Evolutionary conservation across 345 rosid genomes (phyloP).

Genomic region (Aurinia saxatilis): DNA sequence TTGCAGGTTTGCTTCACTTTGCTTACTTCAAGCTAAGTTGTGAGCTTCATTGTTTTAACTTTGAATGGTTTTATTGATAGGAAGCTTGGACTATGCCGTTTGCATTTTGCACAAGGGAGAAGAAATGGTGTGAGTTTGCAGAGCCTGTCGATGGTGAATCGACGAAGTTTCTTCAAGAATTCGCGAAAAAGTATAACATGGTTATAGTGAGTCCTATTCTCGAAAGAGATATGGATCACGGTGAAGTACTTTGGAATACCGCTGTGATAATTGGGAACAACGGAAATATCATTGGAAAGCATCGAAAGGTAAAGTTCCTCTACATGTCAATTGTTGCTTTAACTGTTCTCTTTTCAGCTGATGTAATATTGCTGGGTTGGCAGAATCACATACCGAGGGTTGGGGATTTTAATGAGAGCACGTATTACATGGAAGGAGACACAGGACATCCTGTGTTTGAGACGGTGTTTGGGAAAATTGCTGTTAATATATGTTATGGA

Average conservation of each 20-base stretch:
- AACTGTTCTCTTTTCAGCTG: constrained; percentile 3
- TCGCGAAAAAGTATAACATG: constrained; percentile 74
- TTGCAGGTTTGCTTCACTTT: constrained; percentile 46
- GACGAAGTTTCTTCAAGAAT: constrained; percentile 70
- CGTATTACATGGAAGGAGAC: constrained; percentile 98
- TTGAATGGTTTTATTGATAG: constrained; percentile 22
- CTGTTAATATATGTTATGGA: constrained; percentile 86
- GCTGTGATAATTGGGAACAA: constrained; percentile 80
- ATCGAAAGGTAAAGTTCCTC: constrained; percentile 57
- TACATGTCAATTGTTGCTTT: background rate
- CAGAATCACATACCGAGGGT: constrained; percentile 98
- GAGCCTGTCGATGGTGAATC: constrained; percentile 89
- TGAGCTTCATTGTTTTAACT: background rate
- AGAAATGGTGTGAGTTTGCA: constrained; percentile 94
- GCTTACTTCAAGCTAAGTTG: background rate
- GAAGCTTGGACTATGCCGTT: constrained; percentile 99
- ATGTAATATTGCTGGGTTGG: constrained; percentile 7
- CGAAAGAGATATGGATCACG: constrained; percentile 83
- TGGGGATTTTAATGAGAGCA: constrained; percentile 97
- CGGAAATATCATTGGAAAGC: constrained; percentile 91
- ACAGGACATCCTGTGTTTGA: constrained; percentile 95
- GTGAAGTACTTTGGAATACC: constrained; percentile 92
- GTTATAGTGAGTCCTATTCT: constrained; percentile 87
- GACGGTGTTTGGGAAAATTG: constrained; percentile 82
- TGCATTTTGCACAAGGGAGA: constrained; percentile 95